These are phyloP conservation scores for Pleurotus cornucopiae DNA, from an alignment of 768 basidiomycete species.

Conservation along the genomic window DNA sequence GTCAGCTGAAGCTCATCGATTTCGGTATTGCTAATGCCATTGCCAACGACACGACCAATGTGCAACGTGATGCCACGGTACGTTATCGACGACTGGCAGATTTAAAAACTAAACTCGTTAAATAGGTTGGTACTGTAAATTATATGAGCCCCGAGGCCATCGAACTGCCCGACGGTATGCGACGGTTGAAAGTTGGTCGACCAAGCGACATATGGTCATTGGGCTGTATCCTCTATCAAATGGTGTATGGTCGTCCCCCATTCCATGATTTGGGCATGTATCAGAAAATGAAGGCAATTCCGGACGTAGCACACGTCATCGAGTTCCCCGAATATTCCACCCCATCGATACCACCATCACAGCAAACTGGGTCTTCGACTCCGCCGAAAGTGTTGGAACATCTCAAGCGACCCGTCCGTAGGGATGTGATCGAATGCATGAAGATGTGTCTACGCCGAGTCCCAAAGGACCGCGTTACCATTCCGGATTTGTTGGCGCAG, in stretches of 20 bases:
- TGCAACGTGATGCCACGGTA: constrained; percentile 94
- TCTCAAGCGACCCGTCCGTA: constrained; percentile 64
- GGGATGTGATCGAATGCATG: constrained; percentile 78
- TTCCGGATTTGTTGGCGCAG: constrained; percentile 80
- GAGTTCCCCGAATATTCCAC: constrained; percentile 73
- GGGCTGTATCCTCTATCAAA: constrained; percentile 97
- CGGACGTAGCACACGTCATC: constrained; percentile 70
- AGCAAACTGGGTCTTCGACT: constrained; percentile 24
- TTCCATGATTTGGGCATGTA: constrained; percentile 82
- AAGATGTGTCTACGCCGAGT: constrained; percentile 74
- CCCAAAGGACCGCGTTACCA: constrained; percentile 82
- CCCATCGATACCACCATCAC: constrained; percentile 42
- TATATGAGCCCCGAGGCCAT: constrained; percentile 99
- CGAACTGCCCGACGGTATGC: constrained; percentile 80
- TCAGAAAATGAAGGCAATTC: constrained; percentile 94
- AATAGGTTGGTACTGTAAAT: constrained; percentile 91
- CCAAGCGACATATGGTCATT: constrained; percentile 97
- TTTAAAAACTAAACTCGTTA: background rate
- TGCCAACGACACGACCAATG: constrained; percentile 97
- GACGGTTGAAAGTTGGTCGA: constrained; percentile 90
- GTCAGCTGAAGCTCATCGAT: constrained; percentile 95
- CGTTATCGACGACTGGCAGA: constrained; percentile 6
- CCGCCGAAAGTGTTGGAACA: constrained; percentile 63
- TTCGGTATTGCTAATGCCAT: constrained; percentile 99
- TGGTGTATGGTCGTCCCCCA: constrained; percentile 93